phyloP scores from a whole-genome alignment of 1,139 yeast genomes.

The Hyphopichia buzzinii region DNA sequence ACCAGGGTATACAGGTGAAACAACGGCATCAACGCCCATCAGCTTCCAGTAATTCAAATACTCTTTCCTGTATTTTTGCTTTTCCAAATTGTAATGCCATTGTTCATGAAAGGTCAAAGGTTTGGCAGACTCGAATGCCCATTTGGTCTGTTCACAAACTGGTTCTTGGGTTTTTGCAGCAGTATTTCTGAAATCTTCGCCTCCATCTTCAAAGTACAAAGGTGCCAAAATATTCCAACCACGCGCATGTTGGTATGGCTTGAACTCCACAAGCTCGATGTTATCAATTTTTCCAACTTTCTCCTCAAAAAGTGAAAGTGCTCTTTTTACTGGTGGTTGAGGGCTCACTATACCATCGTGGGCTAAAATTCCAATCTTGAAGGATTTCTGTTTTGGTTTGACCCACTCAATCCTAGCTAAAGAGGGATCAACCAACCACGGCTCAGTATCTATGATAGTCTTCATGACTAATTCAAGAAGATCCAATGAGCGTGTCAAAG shows the following conservation, averaged over 20 bases:
- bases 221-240: conserved; percentile 12
- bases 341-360: conserved; percentile 18
- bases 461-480: conserved; percentile 26
- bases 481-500: conserved; percentile 33
- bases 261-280: conserved; percentile 16
- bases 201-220: conserved; percentile 24
- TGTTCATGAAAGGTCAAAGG: conserved; percentile 7
- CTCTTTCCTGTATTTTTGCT: conserved; percentile 19
- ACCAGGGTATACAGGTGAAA: conserved; percentile 21
- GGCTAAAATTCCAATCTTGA: conserved; percentile 15
- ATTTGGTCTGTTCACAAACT: conserved; percentile 16
- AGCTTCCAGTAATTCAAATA: conserved; percentile 17
- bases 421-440: conserved; percentile 20
- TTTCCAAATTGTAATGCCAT: conserved; percentile 20
- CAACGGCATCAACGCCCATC: conserved; percentile 16
- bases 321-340: conserved; percentile 22
- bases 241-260: conserved; percentile 15
- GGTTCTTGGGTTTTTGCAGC: conserved; percentile 18
- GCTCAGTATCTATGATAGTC: conserved; percentile 21
- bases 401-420: conserved; percentile 16
- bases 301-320: conserved; percentile 15
- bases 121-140: conserved; percentile 13
- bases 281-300: conserved; percentile 11
- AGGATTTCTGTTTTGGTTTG: conserved; percentile 12
- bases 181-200: conserved; percentile 17